Evolutionary conservation across 2,329 filamentous ascomycete species (phyloP), one percentile per base, ranked within the genome.

Genomic region (Arthrobotrys musiformis): DNA sequence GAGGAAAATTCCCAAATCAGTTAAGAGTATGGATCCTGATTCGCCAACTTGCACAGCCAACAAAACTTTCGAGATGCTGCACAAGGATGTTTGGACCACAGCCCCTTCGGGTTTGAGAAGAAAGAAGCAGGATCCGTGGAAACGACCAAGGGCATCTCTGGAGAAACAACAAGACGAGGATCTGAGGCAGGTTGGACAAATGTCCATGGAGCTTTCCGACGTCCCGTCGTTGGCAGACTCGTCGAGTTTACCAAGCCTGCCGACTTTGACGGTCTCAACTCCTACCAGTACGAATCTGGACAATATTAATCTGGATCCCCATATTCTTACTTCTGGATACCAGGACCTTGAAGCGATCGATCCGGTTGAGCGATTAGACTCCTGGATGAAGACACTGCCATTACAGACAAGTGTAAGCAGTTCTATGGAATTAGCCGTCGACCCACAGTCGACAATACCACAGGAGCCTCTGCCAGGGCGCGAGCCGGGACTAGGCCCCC

Each of bases 31-130:
- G 72, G 72, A 76, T 11, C 72, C 72, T 30, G 72, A 76, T 40
- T 76, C 72, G 6, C 72, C 72, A 24, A 46, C 42, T 22, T 24
- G 33, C 54, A 9, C 13, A 24, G 52, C 54, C 30, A 50, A 64
- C 46, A 69, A 69, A 48, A 63, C 63, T 15, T 76, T 76, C 33
- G 72, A 70, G 40, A 76, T 42, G 26, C 63, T 70, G n/a, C 72
- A 76, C 56, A 76, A 76, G 60, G 72, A 54, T 40, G 72, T 76
- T 42, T 76, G 72, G 72, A 70, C 72, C 15, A 50, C 72, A 1
- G 72, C 72, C 7, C 72, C 72, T 1, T 76, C 64, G 2, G 72
- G 72, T 17, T 48, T 76, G 30, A 52, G 50, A 35, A 48, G 58
- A 37, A 46, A 60, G 4, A 33, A 19, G 11, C 63, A 48, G 28